Base-by-base conservation (phyloP, 352 stramenopile species). In the Aphanomyces astaci region DNA sequence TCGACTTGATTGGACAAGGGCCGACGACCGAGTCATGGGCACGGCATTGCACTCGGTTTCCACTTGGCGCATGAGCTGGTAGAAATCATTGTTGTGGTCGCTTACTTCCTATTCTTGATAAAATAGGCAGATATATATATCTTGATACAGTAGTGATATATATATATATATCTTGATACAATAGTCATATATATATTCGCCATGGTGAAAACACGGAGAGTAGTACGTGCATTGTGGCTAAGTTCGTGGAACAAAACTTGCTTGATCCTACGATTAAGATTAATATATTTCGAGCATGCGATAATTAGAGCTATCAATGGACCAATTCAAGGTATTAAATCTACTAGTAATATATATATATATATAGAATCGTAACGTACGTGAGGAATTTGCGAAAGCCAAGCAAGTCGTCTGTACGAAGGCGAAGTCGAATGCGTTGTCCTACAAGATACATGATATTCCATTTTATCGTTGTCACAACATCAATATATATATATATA, bases 181-280 rank as follows among this genome's bases (percentile, higher is more conserved):
- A n/a, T n/a, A n/a, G n/a, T n/a, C n/a, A n/a, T n/a, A n/a, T n/a
- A n/a, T n/a, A n/a, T n/a, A n/a, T n/a, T n/a, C n/a, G n/a, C n/a
- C n/a, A n/a, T n/a, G n/a, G n/a, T n/a, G n/a, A n/a, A n/a, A n/a
- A n/a, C n/a, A n/a, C n/a, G n/a, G n/a, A n/a, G n/a, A n/a, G 4
- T 4, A 48, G 25, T 13, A 15, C 76, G 72, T 77, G 96, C 90
- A 70, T 98, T 98, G 75, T 98, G 94, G 3, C 90, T 82, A 31
- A 98, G 82, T 71, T 98, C 94, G 76, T 98, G 94, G 56, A 87
- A 98, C 1, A 98, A 73, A 17, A 97, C 92, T 73, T 98, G 96
- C 69, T 92, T 90, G 74, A 98, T 95, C 54, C 78, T 95, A 54
- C 78, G 51, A 15, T 75, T 67, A 53, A 80, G 24, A 36, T n/a